Evolutionary conservation across 2,329 filamentous ascomycete species (phyloP), one percentile per base, ranked within the genome.

Genomic region (Pseudogymnoascus sp.): DNA sequence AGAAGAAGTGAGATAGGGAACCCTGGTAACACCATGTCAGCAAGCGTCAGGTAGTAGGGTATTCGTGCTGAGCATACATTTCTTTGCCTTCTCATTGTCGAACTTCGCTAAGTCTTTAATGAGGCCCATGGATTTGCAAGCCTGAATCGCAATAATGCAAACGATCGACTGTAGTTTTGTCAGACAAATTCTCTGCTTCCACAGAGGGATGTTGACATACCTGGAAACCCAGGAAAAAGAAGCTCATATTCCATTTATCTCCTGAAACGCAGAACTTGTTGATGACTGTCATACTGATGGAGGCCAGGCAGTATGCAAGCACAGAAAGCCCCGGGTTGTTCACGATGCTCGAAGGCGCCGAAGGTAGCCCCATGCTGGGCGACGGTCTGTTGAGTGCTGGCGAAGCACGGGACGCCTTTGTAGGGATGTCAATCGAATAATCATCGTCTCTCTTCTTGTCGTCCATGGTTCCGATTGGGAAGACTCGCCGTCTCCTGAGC

Each of bases 251-350:
- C 84, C 95, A 99, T 68, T 88, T 84, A 60, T 84, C 82, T 64
- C 94, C 94, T 6, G 91, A 97, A 55, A 99, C 85, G 66, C 97
- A 92, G 75, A 95, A 99, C 82, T 99, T 99, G 80, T 99, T 99
- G 75, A 95, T 94, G n/a, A 97, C 90, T 6, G 94, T 99, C 94
- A 99, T 99, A 75, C 93, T 84, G 73, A 99, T 99, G n/a, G 92
- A 97, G 61, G 93, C 91, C 71, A 89, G 81, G 77, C 94, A 99
- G 81, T 99, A 99, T 58, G 90, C 86, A 67, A 96, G 73, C 70
- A 99, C 90, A 22, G 93, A 92, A 58, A 94, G 74, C 52, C 84
- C 79, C 14, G 92, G 90, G 75, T 86, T 94, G 77, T 92, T 91
- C 70, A 87, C 83, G 66, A 91, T 74, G 60, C 66, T 71, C 28